Percentiles rank a stretch among this genome's conserved stretches.
phyloP scores from a whole-genome alignment of 1,139 yeast species.

The Yamadazyma conglobata region DNA sequence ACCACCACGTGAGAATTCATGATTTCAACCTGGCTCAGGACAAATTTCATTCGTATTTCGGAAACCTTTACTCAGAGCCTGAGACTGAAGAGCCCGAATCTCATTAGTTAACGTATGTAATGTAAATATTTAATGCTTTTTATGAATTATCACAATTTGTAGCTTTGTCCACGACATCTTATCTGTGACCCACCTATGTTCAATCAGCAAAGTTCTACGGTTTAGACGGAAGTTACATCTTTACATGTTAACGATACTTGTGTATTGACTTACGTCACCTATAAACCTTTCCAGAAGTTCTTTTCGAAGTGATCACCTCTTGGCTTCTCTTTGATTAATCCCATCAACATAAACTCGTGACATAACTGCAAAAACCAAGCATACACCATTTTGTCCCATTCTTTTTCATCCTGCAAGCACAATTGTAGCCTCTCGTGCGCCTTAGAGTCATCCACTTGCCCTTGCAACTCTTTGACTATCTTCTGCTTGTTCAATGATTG shows the following conservation, averaged over 20 bases:
- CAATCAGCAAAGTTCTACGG: too few species aligned
- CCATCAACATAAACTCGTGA: constrained; percentile 38
- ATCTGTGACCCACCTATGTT: too few species aligned
- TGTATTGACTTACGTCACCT: too few species aligned
- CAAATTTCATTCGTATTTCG: constrained; percentile 4
- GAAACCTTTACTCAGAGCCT: too few species aligned
- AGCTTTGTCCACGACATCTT: too few species aligned
- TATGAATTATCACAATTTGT: too few species aligned
- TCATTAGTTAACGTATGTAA: too few species aligned
- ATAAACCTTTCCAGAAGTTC: constrained; percentile 41
- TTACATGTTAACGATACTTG: too few species aligned
- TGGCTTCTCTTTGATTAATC: constrained; percentile 40
- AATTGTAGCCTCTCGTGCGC: constrained; percentile 6
- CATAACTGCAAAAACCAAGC: constrained; percentile 45
- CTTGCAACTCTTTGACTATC: constrained; percentile 30
- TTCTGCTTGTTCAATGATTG: constrained; percentile 44
- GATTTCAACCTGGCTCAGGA: constrained; percentile 16
- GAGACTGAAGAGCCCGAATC: too few species aligned
- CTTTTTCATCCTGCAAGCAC: constrained; percentile 20
- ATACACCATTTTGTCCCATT: constrained; percentile 44
- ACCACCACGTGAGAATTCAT: constrained; percentile 15
- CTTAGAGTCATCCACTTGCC: constrained; percentile 4
- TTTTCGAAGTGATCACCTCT: constrained; percentile 46
- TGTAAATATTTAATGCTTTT: too few species aligned
- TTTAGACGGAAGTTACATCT: too few species aligned